phyloP scores from a whole-genome alignment of 1,284 basidiomycete species.

The Salmacisia buchloeana region DNA sequence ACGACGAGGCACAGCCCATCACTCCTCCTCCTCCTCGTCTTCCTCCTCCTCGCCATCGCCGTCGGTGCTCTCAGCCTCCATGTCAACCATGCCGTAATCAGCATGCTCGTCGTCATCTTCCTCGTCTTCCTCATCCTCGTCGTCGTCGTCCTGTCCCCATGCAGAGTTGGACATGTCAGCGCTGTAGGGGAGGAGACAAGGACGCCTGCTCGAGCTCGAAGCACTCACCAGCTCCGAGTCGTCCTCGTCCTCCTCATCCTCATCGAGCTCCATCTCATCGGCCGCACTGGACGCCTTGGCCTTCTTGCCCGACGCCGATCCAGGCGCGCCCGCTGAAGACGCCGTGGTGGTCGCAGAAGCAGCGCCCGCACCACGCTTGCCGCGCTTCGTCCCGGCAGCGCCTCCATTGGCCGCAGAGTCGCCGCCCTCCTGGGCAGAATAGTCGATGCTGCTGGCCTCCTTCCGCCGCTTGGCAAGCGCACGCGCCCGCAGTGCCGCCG shows the following conservation, averaged over 20 bases:
- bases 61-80: constrained; percentile 8
- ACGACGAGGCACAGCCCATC: no score
- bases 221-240: not conserved
- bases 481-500: not conserved
- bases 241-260: not conserved
- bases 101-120: constrained; percentile 7
- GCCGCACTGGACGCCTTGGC: not conserved
- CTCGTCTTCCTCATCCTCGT: not conserved
- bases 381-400: not conserved
- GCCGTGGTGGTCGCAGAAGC: not conserved
- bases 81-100: constrained; percentile 1
- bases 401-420: not conserved
- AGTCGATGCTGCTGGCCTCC: not conserved
- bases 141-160: not conserved
- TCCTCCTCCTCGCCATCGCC: not conserved
- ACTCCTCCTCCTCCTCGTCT: not conserved
- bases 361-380: not conserved
- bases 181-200: not conserved
- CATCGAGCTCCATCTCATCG: not conserved
- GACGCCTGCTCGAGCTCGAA: not conserved
- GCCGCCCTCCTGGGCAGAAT: not conserved
- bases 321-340: no score
- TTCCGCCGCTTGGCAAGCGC: not conserved
- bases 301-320: not conserved
- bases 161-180: not conserved